Evolutionary conservation across 768 basidiomycete species (phyloP), one percentile per base, ranked within the genome.

Genomic region (Termitomyces sp.): DNA sequence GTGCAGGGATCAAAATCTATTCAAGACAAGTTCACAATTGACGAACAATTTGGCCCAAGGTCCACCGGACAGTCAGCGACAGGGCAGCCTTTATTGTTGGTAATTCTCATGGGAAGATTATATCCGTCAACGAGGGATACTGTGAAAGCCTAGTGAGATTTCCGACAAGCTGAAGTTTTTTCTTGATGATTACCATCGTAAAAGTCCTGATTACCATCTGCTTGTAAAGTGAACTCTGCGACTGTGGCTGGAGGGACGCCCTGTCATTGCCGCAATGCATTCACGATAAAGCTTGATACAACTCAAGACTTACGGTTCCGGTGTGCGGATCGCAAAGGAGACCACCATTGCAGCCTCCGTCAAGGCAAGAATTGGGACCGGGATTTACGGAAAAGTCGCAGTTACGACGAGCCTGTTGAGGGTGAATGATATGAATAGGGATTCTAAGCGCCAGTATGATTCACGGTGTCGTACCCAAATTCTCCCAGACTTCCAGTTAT

Each of bases 271-370:
- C 52, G 40, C 3, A 17, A 48, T 10, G 2, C 3, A 30, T 41
- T n/a, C 27, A 27, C 7, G 23, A 32, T 39, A 28, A 14, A 8
- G 19, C 14, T 42, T 23, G 14, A 44, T 17, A 25, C 3, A 27
- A 51, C n/a, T 17, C 25, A 21, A 2, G 7, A 60, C 72, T 57
- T 62, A 78, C 77, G 16, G 83, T 83, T 44, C 81, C 85, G 32
- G 76, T 77, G 39, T 64, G 63, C 11, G 73, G 59, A 62, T 79
- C 80, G 59, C 88, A 88, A 11, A 73, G 63, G 9, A 89, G 70
- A 37, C 87, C 88, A 16, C 88, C 87, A 56, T 83, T 85, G 64
- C 87, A 89, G 47, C 85, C 85, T 40, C 87, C 88, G 54, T 77
- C 75, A 19, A 82, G 60, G 60, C 87, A 89, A 14, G 83, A 82